Percentiles rank a stretch among this genome's conserved stretches.
These are phyloP conservation scores for Dactylonectria macrodidyma DNA, from an alignment of 2,329 filamentous ascomycete species.

Conservation along the genomic window DNA sequence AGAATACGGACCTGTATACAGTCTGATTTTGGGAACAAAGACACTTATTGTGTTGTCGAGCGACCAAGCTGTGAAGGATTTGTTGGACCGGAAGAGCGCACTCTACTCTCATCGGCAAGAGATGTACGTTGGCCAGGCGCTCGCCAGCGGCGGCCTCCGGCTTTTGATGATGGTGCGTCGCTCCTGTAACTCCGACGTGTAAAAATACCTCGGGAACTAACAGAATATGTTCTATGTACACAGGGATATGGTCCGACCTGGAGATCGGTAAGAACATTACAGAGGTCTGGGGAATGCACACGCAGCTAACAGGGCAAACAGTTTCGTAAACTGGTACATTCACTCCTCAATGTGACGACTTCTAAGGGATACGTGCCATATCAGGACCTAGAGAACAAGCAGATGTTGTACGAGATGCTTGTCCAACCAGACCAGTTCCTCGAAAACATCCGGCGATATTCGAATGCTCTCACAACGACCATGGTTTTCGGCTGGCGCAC, in stretches of 20 bases:
- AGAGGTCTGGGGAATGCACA: too few relatives aligned
- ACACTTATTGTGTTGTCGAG: slow-evolving; percentile 63
- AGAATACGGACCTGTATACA: slow-evolving; percentile 67
- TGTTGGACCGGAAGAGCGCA: slow-evolving; percentile 64
- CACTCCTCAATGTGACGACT: background rate
- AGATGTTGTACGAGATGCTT: slow-evolving; percentile 5
- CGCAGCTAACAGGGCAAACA: background rate
- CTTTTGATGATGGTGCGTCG: slow-evolving; percentile 66
- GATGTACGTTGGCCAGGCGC: slow-evolving; percentile 22
- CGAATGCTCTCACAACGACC: slow-evolving; percentile 16
- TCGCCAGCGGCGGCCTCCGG: slow-evolving; percentile 23
- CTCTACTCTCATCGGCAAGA: slow-evolving; percentile 63
- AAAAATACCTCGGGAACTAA: background rate
- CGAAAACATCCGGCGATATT: slow-evolving; percentile 12
- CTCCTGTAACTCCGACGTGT: background rate
- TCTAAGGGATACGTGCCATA: slow-evolving; percentile 15
- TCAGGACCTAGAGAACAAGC: slow-evolving; percentile 21
- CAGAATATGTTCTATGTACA: background rate
- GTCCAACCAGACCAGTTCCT: slow-evolving; percentile 4
- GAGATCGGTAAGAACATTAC: background rate
- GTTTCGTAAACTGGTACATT: slow-evolving; percentile 22
- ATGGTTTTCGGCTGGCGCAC: slow-evolving; percentile 18
- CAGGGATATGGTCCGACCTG: slow-evolving; percentile 8
- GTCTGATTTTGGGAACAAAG: slow-evolving; percentile 64
- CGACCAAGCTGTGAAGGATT: slow-evolving; percentile 62